phyloP scores from a whole-genome alignment of 2,329 filamentous ascomycete genomes.

The Monilinia fructigena region DNA sequence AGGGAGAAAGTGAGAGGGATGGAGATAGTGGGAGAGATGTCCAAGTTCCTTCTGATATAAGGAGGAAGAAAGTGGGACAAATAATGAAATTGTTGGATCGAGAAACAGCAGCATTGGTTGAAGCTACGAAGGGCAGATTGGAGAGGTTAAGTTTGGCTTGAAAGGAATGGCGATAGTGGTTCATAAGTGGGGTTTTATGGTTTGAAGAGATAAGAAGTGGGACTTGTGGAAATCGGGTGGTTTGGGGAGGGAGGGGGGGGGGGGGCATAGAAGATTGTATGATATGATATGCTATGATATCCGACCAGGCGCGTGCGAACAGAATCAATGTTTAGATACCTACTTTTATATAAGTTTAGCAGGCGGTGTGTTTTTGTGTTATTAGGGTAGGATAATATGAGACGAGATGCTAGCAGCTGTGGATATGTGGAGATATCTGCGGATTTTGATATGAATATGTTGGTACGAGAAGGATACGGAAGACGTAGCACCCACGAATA shows the following conservation, averaged over 20 bases:
- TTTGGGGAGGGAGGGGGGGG: background rate
- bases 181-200: background rate
- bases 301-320: background rate
- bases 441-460: background rate
- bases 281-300: background rate
- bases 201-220: too few species aligned
- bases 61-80: slow-evolving; percentile 61
- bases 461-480: too few species aligned
- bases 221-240: background rate
- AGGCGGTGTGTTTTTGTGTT: background rate
- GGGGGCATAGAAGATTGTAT: background rate
- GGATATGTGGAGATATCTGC: background rate
- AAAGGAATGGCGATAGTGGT: background rate
- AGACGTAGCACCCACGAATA: too few species aligned
- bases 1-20: slow-evolving; percentile 27
- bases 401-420: background rate
- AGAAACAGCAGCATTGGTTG: slow-evolving; percentile 66
- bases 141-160: slow-evolving; percentile 50
- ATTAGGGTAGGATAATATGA: background rate
- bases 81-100: slow-evolving; percentile 63
- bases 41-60: slow-evolving; percentile 57
- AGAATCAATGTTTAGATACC: slow-evolving; percentile 5
- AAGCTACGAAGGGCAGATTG: slow-evolving; percentile 62
- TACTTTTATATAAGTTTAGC: background rate
- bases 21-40: slow-evolving; percentile 28